Percentiles rank a stretch among this genome's conserved stretches.
phyloP scores from a whole-genome alignment of 805 yeast species.

The Wickerhamiella siamensis region DNA sequence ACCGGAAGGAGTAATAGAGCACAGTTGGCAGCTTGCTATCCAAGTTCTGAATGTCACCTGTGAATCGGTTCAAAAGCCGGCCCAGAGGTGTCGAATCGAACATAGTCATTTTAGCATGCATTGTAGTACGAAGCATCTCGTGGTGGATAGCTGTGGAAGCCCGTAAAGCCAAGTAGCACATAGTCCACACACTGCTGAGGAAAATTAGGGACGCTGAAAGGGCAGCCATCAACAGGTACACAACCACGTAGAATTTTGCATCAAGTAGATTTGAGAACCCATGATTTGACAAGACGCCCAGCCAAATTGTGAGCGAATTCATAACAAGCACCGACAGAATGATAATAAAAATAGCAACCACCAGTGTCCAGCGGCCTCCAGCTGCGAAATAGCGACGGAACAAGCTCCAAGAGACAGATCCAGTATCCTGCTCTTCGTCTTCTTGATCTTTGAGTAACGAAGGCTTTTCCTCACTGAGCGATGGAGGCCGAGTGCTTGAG shows the following conservation, averaged over 20 bases:
- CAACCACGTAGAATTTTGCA: slow-evolving; percentile 42
- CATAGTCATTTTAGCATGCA: slow-evolving; percentile 63
- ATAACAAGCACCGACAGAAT: slow-evolving; percentile 21
- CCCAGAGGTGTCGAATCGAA: slow-evolving; percentile 75
- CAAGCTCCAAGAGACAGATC: slow-evolving; percentile 12
- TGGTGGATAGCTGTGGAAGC: slow-evolving; percentile 32
- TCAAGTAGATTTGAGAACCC: slow-evolving; percentile 10
- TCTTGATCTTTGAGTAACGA: slow-evolving; percentile 17
- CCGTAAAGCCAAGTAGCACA: slow-evolving; percentile 4
- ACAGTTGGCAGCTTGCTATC: slow-evolving; percentile 55
- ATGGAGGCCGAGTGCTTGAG: slow-evolving; percentile 6
- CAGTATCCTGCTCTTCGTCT: slow-evolving; percentile 19
- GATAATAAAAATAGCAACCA: slow-evolving; percentile 25
- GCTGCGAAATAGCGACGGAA: slow-evolving; percentile 17
- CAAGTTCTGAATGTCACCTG: slow-evolving; percentile 63
- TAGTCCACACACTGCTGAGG: neutral
- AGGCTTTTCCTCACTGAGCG: slow-evolving; percentile 5
- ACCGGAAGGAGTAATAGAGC: slow-evolving; percentile 39
- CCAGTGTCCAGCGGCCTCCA: slow-evolving; percentile 26
- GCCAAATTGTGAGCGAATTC: slow-evolving; percentile 13
- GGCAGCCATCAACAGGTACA: slow-evolving; percentile 23
- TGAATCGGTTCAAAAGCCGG: slow-evolving; percentile 60
- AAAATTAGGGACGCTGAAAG: neutral
- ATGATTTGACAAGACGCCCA: slow-evolving; percentile 17
- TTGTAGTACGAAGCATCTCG: slow-evolving; percentile 37